A percentile compares a stretch with the other conserved stretches of the same genome.
Evolutionary conservation across 1,139 yeast genomes (phyloP).

Genomic region (Yamadazyma mexicana): DNA sequence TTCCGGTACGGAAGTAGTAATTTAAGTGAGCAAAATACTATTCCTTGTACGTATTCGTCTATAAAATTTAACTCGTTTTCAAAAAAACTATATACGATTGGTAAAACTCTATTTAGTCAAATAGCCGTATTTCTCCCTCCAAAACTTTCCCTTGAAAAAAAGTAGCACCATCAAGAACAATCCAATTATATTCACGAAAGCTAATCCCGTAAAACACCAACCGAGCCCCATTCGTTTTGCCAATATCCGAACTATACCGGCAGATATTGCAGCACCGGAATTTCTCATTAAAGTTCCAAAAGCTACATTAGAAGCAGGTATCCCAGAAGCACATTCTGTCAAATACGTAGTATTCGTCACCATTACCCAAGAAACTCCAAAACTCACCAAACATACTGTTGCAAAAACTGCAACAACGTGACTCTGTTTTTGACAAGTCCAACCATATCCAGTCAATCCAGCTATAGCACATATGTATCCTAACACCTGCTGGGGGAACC

Average conservation of each 20-base stretch:
- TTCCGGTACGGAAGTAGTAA: too few species aligned
- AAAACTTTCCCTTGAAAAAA: conserved; percentile 15
- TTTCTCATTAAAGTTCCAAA: conserved; percentile 57
- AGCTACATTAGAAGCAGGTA: conserved; percentile 58
- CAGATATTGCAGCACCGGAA: conserved; percentile 55
- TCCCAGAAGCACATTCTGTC: conserved; percentile 52
- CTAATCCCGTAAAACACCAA: conserved; percentile 61
- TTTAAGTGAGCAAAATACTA: too few species aligned
- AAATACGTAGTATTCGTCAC: conserved; percentile 58
- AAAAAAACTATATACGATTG: too few species aligned
- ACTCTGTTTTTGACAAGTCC: conserved; percentile 48
- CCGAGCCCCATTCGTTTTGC: conserved; percentile 51
- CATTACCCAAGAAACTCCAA: conserved; percentile 62
- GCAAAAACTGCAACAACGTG: conserved; percentile 45
- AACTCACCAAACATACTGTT: conserved; percentile 48
- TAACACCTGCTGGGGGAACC: conserved; percentile 45
- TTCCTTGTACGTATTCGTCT: too few species aligned
- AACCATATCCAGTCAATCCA: conserved; percentile 56
- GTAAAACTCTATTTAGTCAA: conserved; percentile 4
- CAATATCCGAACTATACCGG: conserved; percentile 45
- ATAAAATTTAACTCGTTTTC: too few species aligned
- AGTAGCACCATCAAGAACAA: conserved; percentile 22
- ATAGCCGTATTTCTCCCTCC: conserved; percentile 7
- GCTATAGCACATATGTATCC: conserved; percentile 47
- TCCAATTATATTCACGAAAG: conserved; percentile 38